Base-by-base conservation (phyloP, 1,284 basidiomycete genomes). In the Uromyces viciae-fabae region DNA sequence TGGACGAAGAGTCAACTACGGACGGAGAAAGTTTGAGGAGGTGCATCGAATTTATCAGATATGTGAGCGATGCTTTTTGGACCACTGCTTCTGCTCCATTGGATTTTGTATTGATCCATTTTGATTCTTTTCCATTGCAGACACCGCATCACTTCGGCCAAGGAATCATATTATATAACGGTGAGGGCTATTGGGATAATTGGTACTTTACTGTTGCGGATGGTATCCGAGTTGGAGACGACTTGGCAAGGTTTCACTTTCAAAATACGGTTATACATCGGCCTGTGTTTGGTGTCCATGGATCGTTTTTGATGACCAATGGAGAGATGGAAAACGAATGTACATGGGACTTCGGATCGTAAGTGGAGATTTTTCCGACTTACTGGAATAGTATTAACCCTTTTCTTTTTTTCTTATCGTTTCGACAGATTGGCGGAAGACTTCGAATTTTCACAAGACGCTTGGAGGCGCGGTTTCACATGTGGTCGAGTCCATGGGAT, bases 171-270 rank as follows among this genome's bases (percentile, higher is more conserved):
- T 83, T 87, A 54, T 87, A 87, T 84, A 87, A 87, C 82, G 86
- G 86, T 42, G 85, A 86, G 84, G 85, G 86, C 19, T 87, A 86
- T 83, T 87, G 86, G 86, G 85, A 85, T 82, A 86, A 86, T 83
- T 87, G 86, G 86, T 86, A 86, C 84, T 87, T 87, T 76, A 86
- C 86, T n/a, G 86, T 87, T 9, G 86, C 86, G 31, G 86, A 87
- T 82, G 85, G 86, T 82, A 86, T 87, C 60, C 86, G 86, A 84
- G 86, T 87, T 62, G 86, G 86, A 76, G 86, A 87, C 83, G 86
- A 87, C 82, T 81, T 87, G 80, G 86, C 86, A 2, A 84, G 86
- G n/a, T 87, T 87, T 84, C 86, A 86, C 71, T 83, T 87, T 73
- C 86, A 87, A 81, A 86, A 86, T 82, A 86, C 86, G 77, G 84